Evolutionary conservation across 192 early-diverging fungal species (phyloP), one percentile per base, ranked within the genome.

Genomic region (Phycomyces blakesleeanus): DNA sequence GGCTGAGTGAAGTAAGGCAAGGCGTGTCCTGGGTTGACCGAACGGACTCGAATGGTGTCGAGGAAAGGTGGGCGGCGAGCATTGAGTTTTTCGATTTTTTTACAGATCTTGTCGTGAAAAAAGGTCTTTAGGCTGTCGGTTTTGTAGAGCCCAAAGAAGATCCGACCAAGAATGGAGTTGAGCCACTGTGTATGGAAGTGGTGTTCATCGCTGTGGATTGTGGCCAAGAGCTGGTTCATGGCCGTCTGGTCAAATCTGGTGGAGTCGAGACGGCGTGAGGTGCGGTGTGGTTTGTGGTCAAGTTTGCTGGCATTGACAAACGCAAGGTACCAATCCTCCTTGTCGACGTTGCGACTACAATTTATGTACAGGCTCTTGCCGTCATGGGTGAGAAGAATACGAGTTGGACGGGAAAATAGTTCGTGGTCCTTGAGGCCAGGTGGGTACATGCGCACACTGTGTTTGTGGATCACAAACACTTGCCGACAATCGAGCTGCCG

Each of bases 301-400:
- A 53, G 22, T 16, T 25, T 40, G 74, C 77, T 63, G 81, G 84
- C 11, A 73, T 70, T 15, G 79, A 85, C 8, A 92, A 78, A 68
- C 87, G 91, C 37, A 82, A 91, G 81, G 60, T 88, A 92, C 95
- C 95, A 97, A 68, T 93, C 91, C 71, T 97, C 95, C 75, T 97
- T 97, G 61, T 94, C 89, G 4, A 77, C 75, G 14, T 81, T 81
- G 3, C 71, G 65, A 66, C 86, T 80, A 39, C 80, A 85, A 60
- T 85, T 87, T 15, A 91, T 71, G 54, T 85, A 88, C 16, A 57
- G 25, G 4, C 71, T 71, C 88, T 51, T 92, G 85, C 26, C 76
- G 38, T 72, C 85, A 77, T 9, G 80, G 64, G 57, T 22, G 76
- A 78, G 29, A 89, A 84, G n/a, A 68, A 72, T 74, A 83, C 85